Evolutionary conservation across 202 grass and related monocot species (phyloP).

Genomic region (Carex sylvatica): DNA sequence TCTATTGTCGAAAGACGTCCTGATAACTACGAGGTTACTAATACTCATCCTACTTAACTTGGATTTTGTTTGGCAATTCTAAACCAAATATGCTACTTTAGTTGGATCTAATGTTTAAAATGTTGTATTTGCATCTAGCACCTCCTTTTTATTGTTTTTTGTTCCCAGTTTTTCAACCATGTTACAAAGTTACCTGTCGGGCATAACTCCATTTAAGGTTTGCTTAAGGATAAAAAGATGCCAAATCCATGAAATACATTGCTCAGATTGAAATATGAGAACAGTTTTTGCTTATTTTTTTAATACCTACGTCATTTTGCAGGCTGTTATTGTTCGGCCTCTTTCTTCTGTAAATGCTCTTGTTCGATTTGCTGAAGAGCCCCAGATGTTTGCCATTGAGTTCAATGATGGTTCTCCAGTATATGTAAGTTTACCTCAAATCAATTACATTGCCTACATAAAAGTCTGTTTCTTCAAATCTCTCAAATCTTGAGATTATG

Average conservation of each 20-base stretch:
- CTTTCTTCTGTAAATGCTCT: slow-evolving; percentile 77
- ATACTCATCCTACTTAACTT: slow-evolving; percentile 16
- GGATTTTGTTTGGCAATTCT: slow-evolving; percentile 19
- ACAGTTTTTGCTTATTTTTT: background rate
- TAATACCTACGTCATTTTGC: slow-evolving; percentile 19
- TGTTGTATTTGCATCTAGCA: background rate
- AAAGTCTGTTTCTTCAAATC: background rate
- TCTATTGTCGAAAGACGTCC: slow-evolving; percentile 88
- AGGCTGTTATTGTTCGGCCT: slow-evolving; percentile 82
- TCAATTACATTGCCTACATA: background rate
- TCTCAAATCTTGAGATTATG: slow-evolving; percentile 16
- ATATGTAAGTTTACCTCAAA: slow-evolving; percentile 74
- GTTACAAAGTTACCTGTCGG: background rate
- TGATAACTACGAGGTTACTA: slow-evolving; percentile 78
- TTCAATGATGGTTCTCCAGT: slow-evolving; percentile 89
- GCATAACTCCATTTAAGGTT: slow-evolving; percentile 4
- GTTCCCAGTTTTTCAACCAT: background rate
- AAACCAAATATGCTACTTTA: background rate
- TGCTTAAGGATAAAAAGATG: slow-evolving; percentile 12
- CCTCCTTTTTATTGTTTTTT: background rate
- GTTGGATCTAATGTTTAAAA: background rate
- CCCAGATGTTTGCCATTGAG: slow-evolving; percentile 98
- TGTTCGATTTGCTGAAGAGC: slow-evolving; percentile 97
- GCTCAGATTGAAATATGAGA: background rate
- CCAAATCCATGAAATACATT: background rate